Conservation (phyloP, 192 early-diverging fungal species). For the Oehlia diaphana region DNA sequence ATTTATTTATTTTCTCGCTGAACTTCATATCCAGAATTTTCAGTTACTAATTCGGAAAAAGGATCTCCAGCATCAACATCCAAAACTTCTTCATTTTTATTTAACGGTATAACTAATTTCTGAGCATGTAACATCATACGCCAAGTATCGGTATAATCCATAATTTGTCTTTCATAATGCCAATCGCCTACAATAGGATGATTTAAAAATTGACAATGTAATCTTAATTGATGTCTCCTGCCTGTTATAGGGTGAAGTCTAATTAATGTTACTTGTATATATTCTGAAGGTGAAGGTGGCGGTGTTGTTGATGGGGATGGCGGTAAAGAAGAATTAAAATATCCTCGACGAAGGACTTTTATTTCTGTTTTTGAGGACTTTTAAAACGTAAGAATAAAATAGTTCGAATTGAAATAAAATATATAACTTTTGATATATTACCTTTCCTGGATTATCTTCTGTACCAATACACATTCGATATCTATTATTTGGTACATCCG, state of each 20-base stretch:
- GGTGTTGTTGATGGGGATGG: slow-evolving; percentile 8
- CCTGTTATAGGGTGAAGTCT: slow-evolving; percentile 34
- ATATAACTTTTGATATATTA: neutral
- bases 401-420: neutral
- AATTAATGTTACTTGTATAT: slow-evolving; percentile 32
- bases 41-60: slow-evolving; percentile 5
- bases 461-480: slow-evolving; percentile 39
- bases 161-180: slow-evolving; percentile 37
- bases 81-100: neutral
- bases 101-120: slow-evolving; percentile 35
- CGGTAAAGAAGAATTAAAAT: slow-evolving; percentile 7
- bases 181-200: slow-evolving; percentile 46
- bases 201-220: slow-evolving; percentile 38
- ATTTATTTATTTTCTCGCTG: too few relatives aligned
- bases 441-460: slow-evolving; percentile 33
- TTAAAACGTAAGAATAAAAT: neutral
- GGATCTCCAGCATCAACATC: slow-evolving; percentile 9
- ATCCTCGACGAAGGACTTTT: slow-evolving; percentile 31
- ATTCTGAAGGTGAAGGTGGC: neutral
- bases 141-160: slow-evolving; percentile 39
- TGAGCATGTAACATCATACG: slow-evolving; percentile 49
- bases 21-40: neutral
- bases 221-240: slow-evolving; percentile 41
- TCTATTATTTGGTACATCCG: slow-evolving; percentile 34
- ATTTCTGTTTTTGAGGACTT: slow-evolving; percentile 36